Evolutionary conservation across 2,329 filamentous ascomycete species (phyloP), one percentile per base, ranked within the genome.

Genomic region (Endoconidiophora polonica): DNA sequence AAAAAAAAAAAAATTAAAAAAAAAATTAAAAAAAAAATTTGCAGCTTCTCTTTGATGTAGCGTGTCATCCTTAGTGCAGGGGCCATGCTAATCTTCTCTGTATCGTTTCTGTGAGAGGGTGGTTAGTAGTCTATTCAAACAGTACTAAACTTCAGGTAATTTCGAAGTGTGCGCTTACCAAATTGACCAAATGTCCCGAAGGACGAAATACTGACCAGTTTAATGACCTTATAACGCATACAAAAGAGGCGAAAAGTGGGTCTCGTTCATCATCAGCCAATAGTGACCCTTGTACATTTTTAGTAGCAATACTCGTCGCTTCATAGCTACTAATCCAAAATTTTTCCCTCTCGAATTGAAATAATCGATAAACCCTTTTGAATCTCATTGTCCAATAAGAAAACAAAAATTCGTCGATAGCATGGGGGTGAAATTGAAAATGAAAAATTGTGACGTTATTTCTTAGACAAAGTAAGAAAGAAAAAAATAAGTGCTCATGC

Each of bases 51-150:
- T 83, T 81, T 81, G 77, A 77, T 79, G 77, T 72, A 81, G 79
- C 79, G 81, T 87, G 83, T 88, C 84, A 90, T 88, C 84, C 84
- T 90, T 90, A 88, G 84, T 79, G 74, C 76, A 79, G 74, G 76
- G 80, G 79, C 79, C 79, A 83, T 83, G 80, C 81, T 83, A 83
- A 81, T 81, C 75, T 81, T 81, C 77, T 81, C 76, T 80, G 73
- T 78, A 59, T 50, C 48, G 50, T 54, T 54, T 50, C 49, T 54
- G 24, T 52, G 16, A 22, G 26, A 4, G 5, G 6, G 1, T 7
- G 23, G 52, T 53, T 53, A 53, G 52, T 45, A 22, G 24, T 14
- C 20, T 3, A 20, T 23, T 18, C 5, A 10, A 14, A 1, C 6
- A 2, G 3, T 2, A 12, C 4, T 29, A 18, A 3, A 12, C 9